Conservation (phyloP, 148 eudicot genomes). For the Cornus florida region DNA sequence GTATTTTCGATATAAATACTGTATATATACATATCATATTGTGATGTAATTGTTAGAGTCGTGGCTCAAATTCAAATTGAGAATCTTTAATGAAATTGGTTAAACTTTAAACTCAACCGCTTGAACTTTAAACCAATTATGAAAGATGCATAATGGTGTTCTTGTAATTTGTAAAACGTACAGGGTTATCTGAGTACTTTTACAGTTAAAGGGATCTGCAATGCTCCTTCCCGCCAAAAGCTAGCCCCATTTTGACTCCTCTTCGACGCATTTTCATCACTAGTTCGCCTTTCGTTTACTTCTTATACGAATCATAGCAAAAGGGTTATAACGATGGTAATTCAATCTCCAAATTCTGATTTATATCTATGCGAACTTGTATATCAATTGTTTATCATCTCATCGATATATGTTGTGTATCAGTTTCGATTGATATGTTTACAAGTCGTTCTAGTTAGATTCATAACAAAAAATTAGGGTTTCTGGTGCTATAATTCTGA, state of each 20-base stretch:
- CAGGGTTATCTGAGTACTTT: not conserved
- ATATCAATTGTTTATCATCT: not conserved
- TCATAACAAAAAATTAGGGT: not conserved
- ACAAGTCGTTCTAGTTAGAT: not conserved
- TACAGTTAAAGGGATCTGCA: not conserved
- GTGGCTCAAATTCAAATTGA: too few species aligned
- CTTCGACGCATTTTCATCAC: slow-evolving; percentile 4
- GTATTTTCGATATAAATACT: too few species aligned
- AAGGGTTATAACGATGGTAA: slow-evolving; percentile 8
- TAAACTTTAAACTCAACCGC: too few species aligned
- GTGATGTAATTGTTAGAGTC: too few species aligned
- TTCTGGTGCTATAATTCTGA: not conserved
- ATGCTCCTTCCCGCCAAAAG: slow-evolving; percentile 16
- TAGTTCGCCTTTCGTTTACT: not conserved
- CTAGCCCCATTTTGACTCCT: not conserved
- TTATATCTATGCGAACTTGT: not conserved
- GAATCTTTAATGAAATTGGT: too few species aligned
- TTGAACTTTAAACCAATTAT: too few species aligned
- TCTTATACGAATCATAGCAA: slow-evolving; percentile 3
- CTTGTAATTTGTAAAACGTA: not conserved
- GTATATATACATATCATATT: too few species aligned
- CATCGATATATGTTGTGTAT: not conserved
- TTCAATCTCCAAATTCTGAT: not conserved
- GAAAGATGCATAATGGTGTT: not conserved
- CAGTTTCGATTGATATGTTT: not conserved